Percentiles rank a stretch among this genome's conserved stretches.
phyloP scores from a whole-genome alignment of 139 green algal species.

The Haematococcus lacustris region DNA sequence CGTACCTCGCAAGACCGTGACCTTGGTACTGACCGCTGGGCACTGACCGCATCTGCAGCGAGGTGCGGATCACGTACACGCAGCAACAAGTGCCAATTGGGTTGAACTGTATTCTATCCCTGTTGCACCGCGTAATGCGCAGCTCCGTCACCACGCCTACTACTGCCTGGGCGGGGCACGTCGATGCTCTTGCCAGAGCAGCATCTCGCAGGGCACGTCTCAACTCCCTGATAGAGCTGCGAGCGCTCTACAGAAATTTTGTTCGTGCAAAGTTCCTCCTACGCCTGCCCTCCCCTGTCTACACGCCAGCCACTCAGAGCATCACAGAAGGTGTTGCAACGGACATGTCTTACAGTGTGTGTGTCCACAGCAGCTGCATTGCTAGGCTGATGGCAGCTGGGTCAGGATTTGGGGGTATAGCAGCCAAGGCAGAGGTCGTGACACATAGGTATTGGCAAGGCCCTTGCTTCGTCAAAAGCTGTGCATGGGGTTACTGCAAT shows the following conservation, averaged over 20 bases:
- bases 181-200: too few relatives aligned
- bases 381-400: not conserved
- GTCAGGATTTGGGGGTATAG: not conserved
- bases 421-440: not conserved
- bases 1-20: too few relatives aligned
- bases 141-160: too few relatives aligned
- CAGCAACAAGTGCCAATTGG: too few relatives aligned
- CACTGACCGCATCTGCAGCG: too few relatives aligned
- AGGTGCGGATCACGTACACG: too few relatives aligned
- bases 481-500: not conserved
- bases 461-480: not conserved
- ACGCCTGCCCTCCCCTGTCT: slow-evolving; percentile 42
- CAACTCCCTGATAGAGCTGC: slow-evolving; percentile 59
- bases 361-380: not conserved
- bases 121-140: too few relatives aligned
- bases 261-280: slow-evolving; percentile 54
- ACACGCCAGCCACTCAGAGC: slow-evolving; percentile 16
- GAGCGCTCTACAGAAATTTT: slow-evolving; percentile 77
- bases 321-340: not conserved
- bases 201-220: too few relatives aligned
- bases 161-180: too few relatives aligned
- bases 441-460: not conserved
- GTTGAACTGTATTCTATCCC: too few relatives aligned
- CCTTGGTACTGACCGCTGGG: too few relatives aligned
- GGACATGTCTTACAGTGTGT: not conserved